Evolutionary conservation across 176 grass and related monocot genomes (phyloP).

Genomic region (Cymbopogon citratus): DNA sequence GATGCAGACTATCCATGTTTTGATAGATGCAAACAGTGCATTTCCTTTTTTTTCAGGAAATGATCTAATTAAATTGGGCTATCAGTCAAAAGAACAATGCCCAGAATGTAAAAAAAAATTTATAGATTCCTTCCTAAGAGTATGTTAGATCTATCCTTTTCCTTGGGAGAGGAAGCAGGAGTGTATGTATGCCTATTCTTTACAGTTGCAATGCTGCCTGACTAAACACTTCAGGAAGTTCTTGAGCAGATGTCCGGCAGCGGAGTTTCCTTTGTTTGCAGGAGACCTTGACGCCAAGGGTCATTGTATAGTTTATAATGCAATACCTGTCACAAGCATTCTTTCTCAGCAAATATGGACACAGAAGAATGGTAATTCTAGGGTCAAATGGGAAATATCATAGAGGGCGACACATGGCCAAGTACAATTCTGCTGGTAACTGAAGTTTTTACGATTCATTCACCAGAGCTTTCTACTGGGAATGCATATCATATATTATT

Average conservation of each 20-base stretch:
- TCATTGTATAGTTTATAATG: slow-evolving; percentile 98
- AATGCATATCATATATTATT: background rate
- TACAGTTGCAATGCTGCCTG: background rate
- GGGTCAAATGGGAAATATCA: background rate
- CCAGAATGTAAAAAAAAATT: background rate
- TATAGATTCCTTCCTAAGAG: background rate
- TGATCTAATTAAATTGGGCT: background rate
- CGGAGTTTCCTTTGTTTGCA: slow-evolving; percentile 42
- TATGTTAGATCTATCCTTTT: background rate
- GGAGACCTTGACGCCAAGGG: slow-evolving; percentile 65
- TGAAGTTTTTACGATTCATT: background rate
- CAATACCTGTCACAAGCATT: slow-evolving; percentile 51
- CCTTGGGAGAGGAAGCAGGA: background rate
- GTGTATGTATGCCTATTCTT: background rate
- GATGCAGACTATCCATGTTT: background rate
- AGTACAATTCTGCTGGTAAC: background rate
- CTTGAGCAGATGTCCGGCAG: slow-evolving; percentile 54
- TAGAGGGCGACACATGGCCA: background rate
- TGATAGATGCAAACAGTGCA: background rate
- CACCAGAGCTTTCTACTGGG: background rate
- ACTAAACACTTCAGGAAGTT: slow-evolving; percentile 24
- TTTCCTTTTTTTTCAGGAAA: background rate
- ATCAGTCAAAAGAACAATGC: background rate
- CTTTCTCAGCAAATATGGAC: slow-evolving; percentile 10
- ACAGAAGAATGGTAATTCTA: background rate